phyloP scores from a whole-genome alignment of 345 rosid genomes.

The Corchorus capsularis region DNA sequence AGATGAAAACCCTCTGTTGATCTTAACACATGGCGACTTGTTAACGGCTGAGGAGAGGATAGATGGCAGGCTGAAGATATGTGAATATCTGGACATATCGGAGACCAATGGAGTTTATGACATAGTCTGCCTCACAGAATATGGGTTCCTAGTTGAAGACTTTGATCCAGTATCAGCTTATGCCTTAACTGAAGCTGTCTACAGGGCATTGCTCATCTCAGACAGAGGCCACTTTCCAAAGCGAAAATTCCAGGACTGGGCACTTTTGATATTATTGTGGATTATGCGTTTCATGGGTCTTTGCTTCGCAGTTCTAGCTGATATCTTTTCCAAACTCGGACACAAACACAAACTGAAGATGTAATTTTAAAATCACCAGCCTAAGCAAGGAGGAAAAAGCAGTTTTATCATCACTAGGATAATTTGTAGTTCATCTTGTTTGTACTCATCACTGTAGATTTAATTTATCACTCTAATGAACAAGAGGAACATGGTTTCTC shows the following conservation, averaged over 20 bases:
- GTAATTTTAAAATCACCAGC: neutral
- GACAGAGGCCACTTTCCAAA: constrained; percentile 51
- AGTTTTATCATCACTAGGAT: neutral
- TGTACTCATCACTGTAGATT: too few species aligned
- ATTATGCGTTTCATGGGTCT: constrained; percentile 38
- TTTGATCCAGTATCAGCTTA: constrained; percentile 54
- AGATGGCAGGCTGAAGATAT: constrained; percentile 49
- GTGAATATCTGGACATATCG: constrained; percentile 39
- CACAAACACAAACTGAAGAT: constrained; percentile 18
- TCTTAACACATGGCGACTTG: constrained; percentile 63
- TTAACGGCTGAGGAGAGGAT: constrained; percentile 48
- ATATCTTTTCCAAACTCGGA: constrained; percentile 48
- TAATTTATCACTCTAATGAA: neutral
- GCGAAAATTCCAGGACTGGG: constrained; percentile 41
- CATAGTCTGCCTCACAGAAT: constrained; percentile 56
- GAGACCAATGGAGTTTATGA: constrained; percentile 51
- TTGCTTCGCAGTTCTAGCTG: constrained; percentile 44
- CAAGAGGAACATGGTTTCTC: neutral
- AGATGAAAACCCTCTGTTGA: constrained; percentile 59
- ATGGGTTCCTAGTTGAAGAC: constrained; percentile 56
- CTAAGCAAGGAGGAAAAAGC: neutral
- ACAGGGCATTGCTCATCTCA: constrained; percentile 56
- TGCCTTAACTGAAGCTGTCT: constrained; percentile 43
- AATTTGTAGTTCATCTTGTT: neutral
- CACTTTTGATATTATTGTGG: constrained; percentile 32